Evolutionary conservation across 1,284 basidiomycete genomes (phyloP).

Genomic region (Coriolopsis trogii): DNA sequence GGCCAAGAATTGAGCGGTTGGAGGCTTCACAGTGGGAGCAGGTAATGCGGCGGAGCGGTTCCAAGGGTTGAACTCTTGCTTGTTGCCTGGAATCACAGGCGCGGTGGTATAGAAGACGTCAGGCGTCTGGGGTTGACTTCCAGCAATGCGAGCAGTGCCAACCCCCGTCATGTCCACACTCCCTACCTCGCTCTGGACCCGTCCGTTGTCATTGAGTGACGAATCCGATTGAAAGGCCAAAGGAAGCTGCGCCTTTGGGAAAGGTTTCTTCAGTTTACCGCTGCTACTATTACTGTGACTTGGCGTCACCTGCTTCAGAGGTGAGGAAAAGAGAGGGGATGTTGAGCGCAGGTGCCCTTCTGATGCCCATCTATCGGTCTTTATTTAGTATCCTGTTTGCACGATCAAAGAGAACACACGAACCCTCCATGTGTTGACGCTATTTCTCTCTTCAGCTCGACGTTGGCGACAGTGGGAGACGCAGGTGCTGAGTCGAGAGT

Average conservation of each 20-base stretch:
- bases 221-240: constrained; percentile 25
- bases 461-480: constrained; percentile 31
- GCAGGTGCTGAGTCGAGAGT: constrained; percentile 39
- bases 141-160: constrained; percentile 43
- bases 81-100: constrained; percentile 10
- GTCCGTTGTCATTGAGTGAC: constrained; percentile 13
- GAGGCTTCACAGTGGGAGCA: not conserved
- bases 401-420: too few relatives aligned
- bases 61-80: constrained; percentile 26
- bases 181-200: constrained; percentile 45
- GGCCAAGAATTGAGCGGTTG: constrained; percentile 9
- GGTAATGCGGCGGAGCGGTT: constrained; percentile 10
- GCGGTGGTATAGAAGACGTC: constrained; percentile 39
- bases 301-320: constrained; percentile 24
- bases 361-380: too few relatives aligned
- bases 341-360: too few relatives aligned
- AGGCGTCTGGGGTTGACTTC: constrained; percentile 46
- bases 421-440: constrained; percentile 18
- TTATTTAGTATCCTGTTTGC: too few relatives aligned
- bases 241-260: constrained; percentile 26
- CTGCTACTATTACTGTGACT: constrained; percentile 17
- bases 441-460: constrained; percentile 32
- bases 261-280: constrained; percentile 28
- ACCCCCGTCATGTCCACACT: constrained; percentile 56
- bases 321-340: constrained; percentile 26